phyloP scores from a whole-genome alignment of 108 stramenopile species.

The Heterococcus sp. region DNA sequence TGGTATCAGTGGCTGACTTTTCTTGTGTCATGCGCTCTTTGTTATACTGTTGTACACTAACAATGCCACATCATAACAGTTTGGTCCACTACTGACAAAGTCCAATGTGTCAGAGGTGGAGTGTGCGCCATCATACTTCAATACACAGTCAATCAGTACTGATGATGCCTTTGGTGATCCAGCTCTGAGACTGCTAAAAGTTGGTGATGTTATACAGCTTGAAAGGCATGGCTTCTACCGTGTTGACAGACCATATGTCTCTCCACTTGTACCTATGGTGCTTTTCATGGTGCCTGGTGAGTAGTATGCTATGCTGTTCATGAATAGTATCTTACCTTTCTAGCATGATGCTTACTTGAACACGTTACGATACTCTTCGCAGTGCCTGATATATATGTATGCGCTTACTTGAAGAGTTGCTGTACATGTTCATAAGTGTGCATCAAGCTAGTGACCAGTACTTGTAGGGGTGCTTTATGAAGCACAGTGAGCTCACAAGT shows the following conservation, averaged over 20 bases:
- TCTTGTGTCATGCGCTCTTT: not conserved
- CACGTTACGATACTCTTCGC: too few species aligned
- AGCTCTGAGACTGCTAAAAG: not conserved
- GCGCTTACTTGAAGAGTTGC: too few species aligned
- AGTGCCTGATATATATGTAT: too few species aligned
- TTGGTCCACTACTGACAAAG: not conserved
- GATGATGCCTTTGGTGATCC: not conserved
- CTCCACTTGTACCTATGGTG: not conserved
- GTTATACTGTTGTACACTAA: not conserved
- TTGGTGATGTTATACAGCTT: not conserved
- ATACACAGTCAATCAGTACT: not conserved
- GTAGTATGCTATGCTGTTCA: not conserved
- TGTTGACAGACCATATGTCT: not conserved
- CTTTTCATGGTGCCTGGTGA: slow-evolving; percentile 1
- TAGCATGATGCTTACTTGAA: too few species aligned
- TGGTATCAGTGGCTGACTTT: not conserved
- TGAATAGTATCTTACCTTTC: too few species aligned
- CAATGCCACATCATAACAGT: not conserved
- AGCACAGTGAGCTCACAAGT: too few species aligned
- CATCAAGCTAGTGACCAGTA: too few species aligned
- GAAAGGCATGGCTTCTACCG: slow-evolving; percentile 11
- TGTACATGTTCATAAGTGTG: too few species aligned
- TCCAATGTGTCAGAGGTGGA: not conserved
- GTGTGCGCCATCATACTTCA: not conserved
- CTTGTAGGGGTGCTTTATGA: too few species aligned